These are phyloP conservation scores for Beauveria pseudobassiana DNA, from an alignment of 2,329 filamentous ascomycete genomes.

Conservation along the genomic window DNA sequence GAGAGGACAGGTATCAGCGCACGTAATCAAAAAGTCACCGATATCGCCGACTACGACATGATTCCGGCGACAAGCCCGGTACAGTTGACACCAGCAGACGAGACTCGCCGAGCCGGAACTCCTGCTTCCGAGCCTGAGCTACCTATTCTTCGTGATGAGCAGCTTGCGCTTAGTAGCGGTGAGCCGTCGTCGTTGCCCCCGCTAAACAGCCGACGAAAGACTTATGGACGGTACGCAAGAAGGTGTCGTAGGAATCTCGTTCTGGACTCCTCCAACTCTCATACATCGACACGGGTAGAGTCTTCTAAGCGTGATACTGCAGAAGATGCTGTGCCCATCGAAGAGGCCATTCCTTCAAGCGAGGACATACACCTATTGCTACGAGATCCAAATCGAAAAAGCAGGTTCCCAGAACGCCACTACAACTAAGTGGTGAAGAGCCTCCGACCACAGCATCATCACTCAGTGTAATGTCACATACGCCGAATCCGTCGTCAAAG, in stretches of 20 bases:
- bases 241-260: slow-evolving; percentile 19
- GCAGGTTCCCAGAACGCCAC: not conserved
- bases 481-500: slow-evolving; percentile 30
- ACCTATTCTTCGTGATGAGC: slow-evolving; percentile 21
- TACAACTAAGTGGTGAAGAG: not conserved
- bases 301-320: not conserved
- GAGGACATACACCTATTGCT: not conserved
- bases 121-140: slow-evolving; percentile 27
- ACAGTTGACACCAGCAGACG: slow-evolving; percentile 21
- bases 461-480: slow-evolving; percentile 32
- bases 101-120: slow-evolving; percentile 14
- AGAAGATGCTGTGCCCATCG: not conserved
- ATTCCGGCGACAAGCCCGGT: slow-evolving; percentile 33
- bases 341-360: not conserved
- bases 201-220: slow-evolving; percentile 14
- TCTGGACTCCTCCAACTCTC: slow-evolving; percentile 21
- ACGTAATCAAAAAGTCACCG: slow-evolving; percentile 5
- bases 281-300: not conserved
- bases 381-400: slow-evolving; percentile 3
- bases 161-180: slow-evolving; percentile 11
- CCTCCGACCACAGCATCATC: slow-evolving; percentile 11
- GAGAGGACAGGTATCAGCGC: slow-evolving; percentile 13
- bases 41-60: slow-evolving; percentile 25
- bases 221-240: slow-evolving; percentile 17
- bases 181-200: slow-evolving; percentile 22